Base-by-base conservation (phyloP, 306 rosid species). In the Chamaecrista fasciculata region DNA sequence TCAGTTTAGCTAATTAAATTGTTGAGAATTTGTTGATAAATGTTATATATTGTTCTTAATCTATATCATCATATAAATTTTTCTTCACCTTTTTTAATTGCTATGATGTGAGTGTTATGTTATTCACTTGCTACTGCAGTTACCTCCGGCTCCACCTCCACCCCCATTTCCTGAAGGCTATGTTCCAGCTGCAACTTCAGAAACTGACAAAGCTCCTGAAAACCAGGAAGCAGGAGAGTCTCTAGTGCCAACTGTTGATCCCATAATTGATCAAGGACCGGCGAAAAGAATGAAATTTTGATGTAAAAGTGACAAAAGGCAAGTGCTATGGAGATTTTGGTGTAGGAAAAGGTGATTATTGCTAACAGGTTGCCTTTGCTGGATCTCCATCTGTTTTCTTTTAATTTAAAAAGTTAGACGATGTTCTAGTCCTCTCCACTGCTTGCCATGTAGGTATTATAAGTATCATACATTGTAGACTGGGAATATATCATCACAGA, bases 131-230 rank as follows among this genome's bases (percentile, higher is more conserved):
- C 46, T 66, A 28, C 43, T 58, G 79, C 84, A 94, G 97, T 84
- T 90, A 47, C 88, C 89, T 8, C 96, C 96, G 26, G 91, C 96
- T 44, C 98, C 98, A 1, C 88, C 88, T 0, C 92, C 90, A 0
- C 98, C 98, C 31, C 86, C 92, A 39, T 94, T 90, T 76, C 98
- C 98, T 29, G 91, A 94, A 76, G 96, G 97, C 37, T 90, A 90
- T 52, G 56, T 79, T 67, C 92, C 97, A 0, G 80, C 81, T 25
- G 2, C 84, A 23, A 66, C 83, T 26, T 73, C 82, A 19, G 96
- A 88, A 64, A 59, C 84, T 34, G 96, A 88, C 61, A 89, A 88
- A 58, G 89, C 69, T 65, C 55, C 87, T 6, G 95, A 94, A 84
- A 76, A 71, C 71, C 91, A 81, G 78, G 87, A 76, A 83, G 69